Conservation (phyloP, 2,329 filamentous ascomycete species). For the Aspergillus quadricinctus region DNA sequence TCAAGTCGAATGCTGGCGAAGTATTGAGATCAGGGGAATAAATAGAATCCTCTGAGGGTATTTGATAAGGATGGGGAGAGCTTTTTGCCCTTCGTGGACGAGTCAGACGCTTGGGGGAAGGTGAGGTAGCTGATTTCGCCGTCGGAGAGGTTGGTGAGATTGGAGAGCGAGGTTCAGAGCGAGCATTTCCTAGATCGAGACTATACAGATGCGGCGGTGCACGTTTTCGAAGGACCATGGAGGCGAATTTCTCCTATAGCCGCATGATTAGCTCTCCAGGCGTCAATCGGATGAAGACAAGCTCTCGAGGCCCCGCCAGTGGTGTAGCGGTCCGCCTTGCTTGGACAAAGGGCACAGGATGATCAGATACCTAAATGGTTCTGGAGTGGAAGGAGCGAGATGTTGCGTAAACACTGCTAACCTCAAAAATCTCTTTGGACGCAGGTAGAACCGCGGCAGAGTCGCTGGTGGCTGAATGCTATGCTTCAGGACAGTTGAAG, state of each 20-base stretch:
- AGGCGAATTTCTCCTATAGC: slow-evolving; percentile 15
- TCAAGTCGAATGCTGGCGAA: slow-evolving; percentile 35
- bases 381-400: background rate
- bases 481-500: slow-evolving; percentile 7
- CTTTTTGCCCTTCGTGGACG: slow-evolving; percentile 25
- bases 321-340: background rate
- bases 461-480: background rate
- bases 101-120: slow-evolving; percentile 25
- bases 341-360: background rate
- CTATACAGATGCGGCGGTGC: slow-evolving; percentile 34
- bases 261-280: slow-evolving; percentile 5
- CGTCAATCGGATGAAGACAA: slow-evolving; percentile 9
- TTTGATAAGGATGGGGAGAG: slow-evolving; percentile 21
- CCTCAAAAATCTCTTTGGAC: background rate
- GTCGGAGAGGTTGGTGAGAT: slow-evolving; percentile 33
- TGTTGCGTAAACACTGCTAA: background rate
- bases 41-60: slow-evolving; percentile 28
- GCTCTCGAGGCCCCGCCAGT: slow-evolving; percentile 2
- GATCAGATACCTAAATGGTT: background rate
- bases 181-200: slow-evolving; percentile 28
- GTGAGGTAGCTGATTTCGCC: slow-evolving; percentile 23
- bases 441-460: slow-evolving; percentile 4
- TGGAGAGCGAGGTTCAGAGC: slow-evolving; percentile 28
- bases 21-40: slow-evolving; percentile 37
- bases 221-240: slow-evolving; percentile 39